Evolutionary conservation across 2,329 filamentous ascomycete species (phyloP), one percentile per base, ranked within the genome.

Genomic region (Dactylellina leptospora): DNA sequence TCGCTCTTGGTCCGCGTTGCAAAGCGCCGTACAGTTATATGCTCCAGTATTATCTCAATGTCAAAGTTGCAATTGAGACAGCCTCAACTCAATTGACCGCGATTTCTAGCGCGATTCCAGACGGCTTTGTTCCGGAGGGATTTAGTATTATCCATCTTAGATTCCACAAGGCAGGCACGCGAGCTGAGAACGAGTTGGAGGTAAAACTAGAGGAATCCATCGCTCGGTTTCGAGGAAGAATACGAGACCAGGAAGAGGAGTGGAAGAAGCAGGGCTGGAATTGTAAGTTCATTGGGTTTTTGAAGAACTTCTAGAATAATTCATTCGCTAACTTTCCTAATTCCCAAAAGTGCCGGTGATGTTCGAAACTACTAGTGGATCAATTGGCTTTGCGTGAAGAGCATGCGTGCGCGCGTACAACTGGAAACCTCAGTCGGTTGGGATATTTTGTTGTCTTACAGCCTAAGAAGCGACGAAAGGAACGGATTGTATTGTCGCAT

Each of bases 31-130:
- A 72, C 68, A 64, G 53, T n/a, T 72, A 47, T 36, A 64, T 72
- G 68, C 68, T 72, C 48, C 68, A 72, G 68, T 72, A 72, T 33
- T 72, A 72, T 38, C 28, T 72, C 48, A 72, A 72, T 36, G 27
- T 60, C 33, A 42, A 72, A 56, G 68, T 53, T 48, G 68, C 68
- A 23, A 42, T 64, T 13, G 64, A 64, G 25, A 30, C 27, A 28
- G 64, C 59, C 16, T 56, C 68, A 45, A 72, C 68, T 1, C n/a
- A 11, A 20, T 50, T 72, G 53, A 60, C 59, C 47, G 44, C 48
- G 44, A 50, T 27, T 3, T 72, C 68, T 22, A 72, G 68, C 53
- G 36, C 22, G 22, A 48, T 72, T 42, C 68, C 68, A 48, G 58
- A 64, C n/a, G 68, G 68, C 38, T 72, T 72, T 44, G 53, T 60